These are phyloP conservation scores for Botryosphaeria dothidea DNA, from an alignment of 2,329 filamentous ascomycete species.

Conservation along the genomic window DNA sequence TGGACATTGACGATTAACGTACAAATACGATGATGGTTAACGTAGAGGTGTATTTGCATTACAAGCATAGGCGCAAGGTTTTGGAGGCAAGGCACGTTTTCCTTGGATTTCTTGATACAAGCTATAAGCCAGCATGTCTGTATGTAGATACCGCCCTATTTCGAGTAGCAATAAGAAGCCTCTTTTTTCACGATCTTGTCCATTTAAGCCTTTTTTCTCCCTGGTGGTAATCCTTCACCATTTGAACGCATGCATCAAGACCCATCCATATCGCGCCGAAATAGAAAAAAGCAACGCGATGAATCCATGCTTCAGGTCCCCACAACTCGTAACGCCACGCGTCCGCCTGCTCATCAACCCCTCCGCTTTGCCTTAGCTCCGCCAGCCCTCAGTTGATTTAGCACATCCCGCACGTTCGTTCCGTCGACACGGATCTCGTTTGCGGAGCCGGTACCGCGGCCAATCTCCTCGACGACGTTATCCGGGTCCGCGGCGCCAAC, in stretches of 20 bases:
- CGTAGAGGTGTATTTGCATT: neutral
- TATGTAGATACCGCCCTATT: conserved; percentile 11
- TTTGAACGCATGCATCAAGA: neutral
- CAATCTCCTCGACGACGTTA: conserved; percentile 49
- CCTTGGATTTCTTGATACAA: neutral
- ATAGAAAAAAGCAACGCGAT: conserved; percentile 1
- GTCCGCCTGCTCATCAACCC: conserved; percentile 25
- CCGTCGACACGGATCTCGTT: conserved; percentile 31
- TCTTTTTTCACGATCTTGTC: neutral
- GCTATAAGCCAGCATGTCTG: neutral
- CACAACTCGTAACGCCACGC: neutral
- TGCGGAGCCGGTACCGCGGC: conserved; percentile 28
- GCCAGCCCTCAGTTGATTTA: conserved; percentile 37
- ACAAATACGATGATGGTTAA: neutral
- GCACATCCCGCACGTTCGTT: conserved; percentile 34
- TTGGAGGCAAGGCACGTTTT: neutral
- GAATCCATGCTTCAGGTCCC: neutral
- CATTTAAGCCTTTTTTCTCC: neutral
- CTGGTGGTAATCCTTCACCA: neutral
- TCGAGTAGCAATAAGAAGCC: conserved; percentile 9
- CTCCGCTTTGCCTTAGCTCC: conserved; percentile 35
- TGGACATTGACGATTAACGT: conserved; percentile 58
- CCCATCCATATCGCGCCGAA: neutral
- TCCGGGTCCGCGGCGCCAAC: conserved; percentile 67
- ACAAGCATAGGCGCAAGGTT: conserved; percentile 3